Base-by-base conservation (phyloP, 495 filamentous ascomycete genomes). In the Hyaloscypha hepaticicola region DNA sequence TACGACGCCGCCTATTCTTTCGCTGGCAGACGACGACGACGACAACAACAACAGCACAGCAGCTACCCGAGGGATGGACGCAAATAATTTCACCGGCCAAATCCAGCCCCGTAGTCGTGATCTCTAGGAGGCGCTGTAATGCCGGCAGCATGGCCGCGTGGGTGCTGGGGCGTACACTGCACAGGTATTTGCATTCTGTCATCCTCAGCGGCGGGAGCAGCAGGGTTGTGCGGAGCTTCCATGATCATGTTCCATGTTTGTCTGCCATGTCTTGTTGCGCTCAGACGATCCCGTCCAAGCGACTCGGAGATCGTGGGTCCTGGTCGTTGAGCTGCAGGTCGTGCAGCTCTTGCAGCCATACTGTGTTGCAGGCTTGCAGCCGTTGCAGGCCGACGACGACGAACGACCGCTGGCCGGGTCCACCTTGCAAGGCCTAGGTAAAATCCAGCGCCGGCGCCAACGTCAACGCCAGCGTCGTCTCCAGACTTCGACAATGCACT, bases 221-320 rank as follows among this genome's bases (percentile, higher is more conserved):
- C 38, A 45, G 8, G 38, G 52, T n/a, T n/a, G 1, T 38, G 56
- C 14, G 56, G 33, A 33, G 31, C 38, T 38, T 38, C 33, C 57
- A 25, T 48, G 28, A 5, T 28, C n/a, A 21, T 58, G 55, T 34
- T 19, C 26, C 26, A 21, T 11, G 27, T 22, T 34, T 26, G 3
- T 3, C 26, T n/a, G n/a, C n/a, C n/a, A n/a, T 63, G 51, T 21
- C 11, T 55, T 11, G 52, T 14, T 28, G 55, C 60, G 65, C 65
- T 67, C 55, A 67, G 65, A 63, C 65, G 55, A 67, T 63, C 55
- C 26, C 60, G 65, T 63, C 65, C 65, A 48, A 67, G 65, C 65
- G 60, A 52, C 28, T 57, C 33, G 50, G 33, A 34, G 21, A 56
- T 31, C 24, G 22, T 51, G 52, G 53, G 38, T 16, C 57, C 28